Base-by-base conservation (phyloP, 106 monocot species). In the Gastrodia elata region DNA sequence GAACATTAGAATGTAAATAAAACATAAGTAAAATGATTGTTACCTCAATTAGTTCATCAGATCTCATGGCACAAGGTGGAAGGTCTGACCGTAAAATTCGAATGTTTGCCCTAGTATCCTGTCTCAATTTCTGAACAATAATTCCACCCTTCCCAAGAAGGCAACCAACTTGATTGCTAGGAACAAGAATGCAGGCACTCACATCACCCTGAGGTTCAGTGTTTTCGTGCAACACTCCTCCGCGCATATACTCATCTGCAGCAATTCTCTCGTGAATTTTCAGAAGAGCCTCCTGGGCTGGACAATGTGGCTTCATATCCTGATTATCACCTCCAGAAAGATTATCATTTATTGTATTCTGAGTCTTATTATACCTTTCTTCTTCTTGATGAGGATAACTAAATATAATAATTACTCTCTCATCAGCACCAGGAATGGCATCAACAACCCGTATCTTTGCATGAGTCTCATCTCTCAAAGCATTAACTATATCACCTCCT, bases 11-110 rank as follows among this genome's bases (percentile, higher is more conserved):
- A 27, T 6, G 30, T 61, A 61, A 61, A 37, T 37, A 67, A 67
- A 36, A 16, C 67, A 67, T 13, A 37, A 69, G 0, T 69, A 25
- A 46, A 14, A 75, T 72, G 52, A 18, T 37, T 39, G 24, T 57
- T 74, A 89, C 89, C 86, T 92, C 88, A 15, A 92, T 86, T 61
- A 92, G 73, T 55, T 92, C 91, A 76, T 92, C 91, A 68, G 75
- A 74, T 35, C 30, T 59, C 88, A 92, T 86, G n/a, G 91, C 88
- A 84, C 91, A 92, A 28, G 86, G 84, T 49, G 91, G 91, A 68
- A 92, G 88, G 39, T 83, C 73, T 56, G 82, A 42, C 67, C 86
- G 74, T 64, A 92, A 72, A 67, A 92, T 73, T 22, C 84, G 85
- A 73, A 92, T 92, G 68, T 74, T 77, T 8, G 91, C 88, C 58